Base-by-base conservation (phyloP, 2,329 filamentous ascomycete genomes). In the Colletotrichum sp. region DNA sequence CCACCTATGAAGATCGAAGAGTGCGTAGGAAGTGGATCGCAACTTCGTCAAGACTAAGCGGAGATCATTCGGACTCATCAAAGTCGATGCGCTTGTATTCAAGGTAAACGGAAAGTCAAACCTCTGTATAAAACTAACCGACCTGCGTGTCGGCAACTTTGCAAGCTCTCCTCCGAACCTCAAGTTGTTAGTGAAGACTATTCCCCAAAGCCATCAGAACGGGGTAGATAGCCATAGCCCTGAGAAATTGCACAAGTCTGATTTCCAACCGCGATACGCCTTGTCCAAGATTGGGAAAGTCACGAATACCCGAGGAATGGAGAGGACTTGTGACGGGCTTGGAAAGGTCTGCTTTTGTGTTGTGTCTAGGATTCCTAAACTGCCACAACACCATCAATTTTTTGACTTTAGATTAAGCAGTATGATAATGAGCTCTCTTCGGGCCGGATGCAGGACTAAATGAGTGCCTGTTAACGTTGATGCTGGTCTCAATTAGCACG, bases 261-360 rank as follows among this genome's bases (percentile, higher is more conserved):
- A 48, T 3, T 48, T 48, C 1, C 3, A 7, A 48, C 5, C 39
- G 8, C 7, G 16, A 16, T 30, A 9, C 32, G 34, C 3, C 39
- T 48, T 48, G 18, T 48, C 9, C 39, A 22, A 4, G 5, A 12
- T 22, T 48, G 18, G 18, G 6, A 48, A 22, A 48, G 9, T 48
- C 43, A 48, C 9, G 43, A 48, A 48, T 12, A 48, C n/a, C n/a
- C 3, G 43, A 48, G 3, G 43, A 22, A 48, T 22, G n/a, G 3
- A 22, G 2, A 48, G n/a, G 10, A 3, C 3, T 48, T 1, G n/a
- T 22, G 10, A 22, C 0, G 3, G 43, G n/a, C n/a, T 12, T 22
- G n/a, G 4, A 43, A 6, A n/a, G 3, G 5, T 0, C 18, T n/a
- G 39, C 0, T 43, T 43, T 48, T 48, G 1, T 22, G 43, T 22